These are phyloP conservation scores for Malus sylvestris DNA, from an alignment of 306 rosid species.

Conservation along the genomic window DNA sequence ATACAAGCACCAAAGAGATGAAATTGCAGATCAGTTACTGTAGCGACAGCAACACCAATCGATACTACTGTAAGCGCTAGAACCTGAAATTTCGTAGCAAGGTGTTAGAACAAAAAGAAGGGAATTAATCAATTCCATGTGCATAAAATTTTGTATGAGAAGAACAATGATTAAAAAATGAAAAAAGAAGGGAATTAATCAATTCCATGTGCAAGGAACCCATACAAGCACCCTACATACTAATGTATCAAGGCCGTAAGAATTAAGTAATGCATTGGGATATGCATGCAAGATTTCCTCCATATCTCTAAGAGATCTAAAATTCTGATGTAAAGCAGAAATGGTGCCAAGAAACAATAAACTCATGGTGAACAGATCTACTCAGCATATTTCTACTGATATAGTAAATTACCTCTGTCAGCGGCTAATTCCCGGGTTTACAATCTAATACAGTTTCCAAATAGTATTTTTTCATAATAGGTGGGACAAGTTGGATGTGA, in stretches of 20 bases:
- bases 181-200: neutral
- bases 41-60: too few species aligned
- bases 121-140: too few species aligned
- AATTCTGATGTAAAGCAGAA: neutral
- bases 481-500: too few species aligned
- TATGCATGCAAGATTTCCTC: neutral
- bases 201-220: neutral
- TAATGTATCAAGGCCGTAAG: neutral
- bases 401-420: too few species aligned
- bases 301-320: neutral
- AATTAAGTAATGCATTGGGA: neutral
- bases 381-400: too few species aligned
- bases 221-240: too few species aligned
- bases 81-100: constrained; percentile 18
- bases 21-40: constrained; percentile 66
- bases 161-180: neutral
- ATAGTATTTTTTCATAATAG: too few species aligned
- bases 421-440: too few species aligned
- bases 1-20: constrained; percentile 68
- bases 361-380: too few species aligned
- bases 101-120: neutral
- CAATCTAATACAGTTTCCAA: too few species aligned
- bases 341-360: neutral
- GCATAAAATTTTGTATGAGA: neutral
- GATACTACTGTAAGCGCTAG: too few species aligned